Conservation (phyloP, 139 green algal genomes). For the Volvox africanus region DNA sequence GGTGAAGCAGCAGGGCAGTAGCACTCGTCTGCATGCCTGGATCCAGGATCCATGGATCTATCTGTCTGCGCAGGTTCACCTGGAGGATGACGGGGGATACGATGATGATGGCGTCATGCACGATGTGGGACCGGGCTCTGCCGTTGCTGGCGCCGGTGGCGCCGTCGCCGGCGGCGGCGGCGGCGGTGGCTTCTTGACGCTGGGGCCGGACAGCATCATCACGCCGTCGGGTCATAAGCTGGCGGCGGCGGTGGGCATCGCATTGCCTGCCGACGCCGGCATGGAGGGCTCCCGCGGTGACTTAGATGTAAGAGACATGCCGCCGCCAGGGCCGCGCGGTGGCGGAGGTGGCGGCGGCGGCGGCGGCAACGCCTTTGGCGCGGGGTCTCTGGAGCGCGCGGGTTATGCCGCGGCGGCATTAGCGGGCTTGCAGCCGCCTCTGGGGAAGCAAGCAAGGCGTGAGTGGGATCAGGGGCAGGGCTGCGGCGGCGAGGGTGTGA, state of each 20-base stretch:
- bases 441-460: constrained; percentile 3
- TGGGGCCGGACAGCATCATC: constrained; percentile 38
- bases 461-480: background rate
- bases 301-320: background rate
- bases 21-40: too few species aligned
- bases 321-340: background rate
- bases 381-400: background rate
- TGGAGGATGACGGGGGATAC: background rate
- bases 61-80: background rate
- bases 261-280: background rate
- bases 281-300: background rate
- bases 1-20: too few species aligned
- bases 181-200: background rate
- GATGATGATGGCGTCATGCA: background rate
- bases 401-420: background rate
- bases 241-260: constrained; percentile 23
- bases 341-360: background rate
- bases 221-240: constrained; percentile 25
- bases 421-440: background rate
- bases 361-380: background rate
- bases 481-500: background rate
- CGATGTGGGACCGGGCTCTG: background rate
- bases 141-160: too few species aligned
- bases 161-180: constrained; percentile 4
- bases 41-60: too few species aligned